Conservation (phyloP, 441 rosid genomes). For the Eugenia klotzschiana region DNA sequence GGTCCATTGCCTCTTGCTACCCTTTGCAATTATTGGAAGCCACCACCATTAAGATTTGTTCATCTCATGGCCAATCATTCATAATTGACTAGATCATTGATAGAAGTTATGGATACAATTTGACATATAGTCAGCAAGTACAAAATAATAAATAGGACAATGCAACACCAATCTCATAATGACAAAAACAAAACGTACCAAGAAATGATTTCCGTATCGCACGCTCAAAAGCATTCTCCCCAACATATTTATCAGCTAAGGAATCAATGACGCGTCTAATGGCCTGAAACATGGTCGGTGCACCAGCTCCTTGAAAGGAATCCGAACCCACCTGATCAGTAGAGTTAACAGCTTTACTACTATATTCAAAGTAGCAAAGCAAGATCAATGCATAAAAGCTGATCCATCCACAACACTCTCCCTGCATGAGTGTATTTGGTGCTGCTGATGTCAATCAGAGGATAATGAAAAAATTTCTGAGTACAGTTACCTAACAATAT, state of each 20-base stretch:
- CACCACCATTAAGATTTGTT: not conserved
- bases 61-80: no score
- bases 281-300: slow-evolving; percentile 89
- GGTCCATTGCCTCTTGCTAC: not conserved
- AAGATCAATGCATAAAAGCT: not conserved
- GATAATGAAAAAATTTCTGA: not conserved
- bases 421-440: not conserved
- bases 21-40: not conserved
- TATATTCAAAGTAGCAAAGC: not conserved
- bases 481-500: not conserved
- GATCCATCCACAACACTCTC: not conserved
- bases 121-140: not conserved
- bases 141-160: not conserved
- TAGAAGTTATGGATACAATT: not conserved
- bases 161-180: not conserved
- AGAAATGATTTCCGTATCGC: slow-evolving; percentile 75
- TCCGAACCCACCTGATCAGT: slow-evolving; percentile 75
- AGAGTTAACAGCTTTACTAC: not conserved
- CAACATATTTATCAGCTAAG: slow-evolving; percentile 31
- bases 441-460: not conserved
- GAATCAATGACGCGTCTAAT: slow-evolving; percentile 73
- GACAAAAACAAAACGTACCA: slow-evolving; percentile 23
- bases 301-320: slow-evolving; percentile 89
- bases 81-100: no score
- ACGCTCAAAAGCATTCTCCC: slow-evolving; percentile 56